Conservation (phyloP, 2,329 filamentous ascomycete genomes). For the Uncinocarpus reesii region DNA sequence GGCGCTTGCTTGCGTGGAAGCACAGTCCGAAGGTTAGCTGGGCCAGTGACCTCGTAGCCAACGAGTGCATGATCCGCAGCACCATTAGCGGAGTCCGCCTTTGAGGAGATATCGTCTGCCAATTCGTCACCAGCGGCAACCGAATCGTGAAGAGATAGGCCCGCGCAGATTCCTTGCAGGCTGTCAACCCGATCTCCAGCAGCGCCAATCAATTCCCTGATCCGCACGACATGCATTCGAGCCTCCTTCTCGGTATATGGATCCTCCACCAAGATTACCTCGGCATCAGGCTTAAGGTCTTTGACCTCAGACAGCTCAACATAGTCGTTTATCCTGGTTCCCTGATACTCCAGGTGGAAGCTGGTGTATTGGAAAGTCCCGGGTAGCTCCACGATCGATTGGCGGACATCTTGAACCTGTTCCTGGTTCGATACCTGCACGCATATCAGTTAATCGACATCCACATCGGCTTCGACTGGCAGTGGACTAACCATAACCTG, state of each 20-base stretch:
- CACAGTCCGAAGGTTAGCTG: constrained; percentile 58
- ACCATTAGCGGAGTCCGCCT: constrained; percentile 29
- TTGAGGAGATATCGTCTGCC: constrained; percentile 26
- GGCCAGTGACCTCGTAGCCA: constrained; percentile 66
- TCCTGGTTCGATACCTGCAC: constrained; percentile 77
- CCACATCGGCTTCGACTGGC: constrained; percentile 11
- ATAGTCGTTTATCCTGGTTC: constrained; percentile 87
- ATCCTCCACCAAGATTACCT: constrained; percentile 76
- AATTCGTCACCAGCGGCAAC: constrained; percentile 44
- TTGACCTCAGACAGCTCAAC: constrained; percentile 82
- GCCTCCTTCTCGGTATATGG: constrained; percentile 98
- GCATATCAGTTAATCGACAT: constrained; percentile 20
- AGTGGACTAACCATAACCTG: constrained; percentile 63
- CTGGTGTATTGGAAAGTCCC: constrained; percentile 94
- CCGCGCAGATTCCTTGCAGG: constrained; percentile 74
- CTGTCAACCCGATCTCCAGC: constrained; percentile 79
- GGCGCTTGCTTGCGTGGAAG: constrained; percentile 57
- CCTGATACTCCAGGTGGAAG: constrained; percentile 91
- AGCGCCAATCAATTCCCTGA: constrained; percentile 86
- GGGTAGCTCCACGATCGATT: constrained; percentile 89
- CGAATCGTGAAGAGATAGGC: constrained; percentile 75
- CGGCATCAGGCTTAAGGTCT: constrained; percentile 64
- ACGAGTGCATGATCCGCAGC: constrained; percentile 48
- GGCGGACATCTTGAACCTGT: constrained; percentile 92
- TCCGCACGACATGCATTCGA: constrained; percentile 81